Percentiles rank a stretch among this genome's conserved stretches.
phyloP scores from a whole-genome alignment of 176 grass and related monocot species.

The Zoysia japonica region DNA sequence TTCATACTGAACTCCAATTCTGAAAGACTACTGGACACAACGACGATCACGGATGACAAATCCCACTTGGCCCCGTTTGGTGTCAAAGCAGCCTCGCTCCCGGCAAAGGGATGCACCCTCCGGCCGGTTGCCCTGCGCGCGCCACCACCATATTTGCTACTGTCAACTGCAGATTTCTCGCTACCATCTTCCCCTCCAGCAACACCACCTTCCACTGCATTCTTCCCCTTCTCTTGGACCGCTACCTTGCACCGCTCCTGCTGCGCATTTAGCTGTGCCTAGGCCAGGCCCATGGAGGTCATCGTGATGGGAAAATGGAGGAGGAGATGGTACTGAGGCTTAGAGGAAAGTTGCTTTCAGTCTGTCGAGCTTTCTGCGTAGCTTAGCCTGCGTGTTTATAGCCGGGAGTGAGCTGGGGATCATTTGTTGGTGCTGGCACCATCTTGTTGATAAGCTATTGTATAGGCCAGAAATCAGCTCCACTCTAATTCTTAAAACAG shows the following conservation, averaged over 20 bases:
- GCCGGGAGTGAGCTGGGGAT: not conserved
- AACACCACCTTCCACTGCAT: not conserved
- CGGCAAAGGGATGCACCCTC: not conserved
- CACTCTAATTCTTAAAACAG: not conserved
- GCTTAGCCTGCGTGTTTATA: not conserved
- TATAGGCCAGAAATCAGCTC: not conserved
- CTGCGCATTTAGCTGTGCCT: not conserved
- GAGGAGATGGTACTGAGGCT: no score
- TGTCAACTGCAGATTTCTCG: not conserved
- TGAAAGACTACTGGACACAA: not conserved
- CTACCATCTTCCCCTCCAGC: not conserved
- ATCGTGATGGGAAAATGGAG: not conserved
- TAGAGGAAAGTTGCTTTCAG: not conserved
- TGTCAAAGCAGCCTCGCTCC: not conserved
- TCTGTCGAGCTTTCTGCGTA: not conserved
- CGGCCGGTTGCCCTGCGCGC: not conserved
- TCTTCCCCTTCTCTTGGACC: not conserved
- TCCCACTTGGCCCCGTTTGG: not conserved
- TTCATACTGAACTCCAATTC: not conserved
- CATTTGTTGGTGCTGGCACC: not conserved
- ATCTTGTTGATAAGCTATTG: not conserved
- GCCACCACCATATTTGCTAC: not conserved
- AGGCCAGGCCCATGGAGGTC: not conserved
- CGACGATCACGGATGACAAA: not conserved
- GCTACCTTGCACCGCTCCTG: not conserved